phyloP scores from a whole-genome alignment of 352 stramenopile genomes.

The Nothophytophthora sp. region DNA sequence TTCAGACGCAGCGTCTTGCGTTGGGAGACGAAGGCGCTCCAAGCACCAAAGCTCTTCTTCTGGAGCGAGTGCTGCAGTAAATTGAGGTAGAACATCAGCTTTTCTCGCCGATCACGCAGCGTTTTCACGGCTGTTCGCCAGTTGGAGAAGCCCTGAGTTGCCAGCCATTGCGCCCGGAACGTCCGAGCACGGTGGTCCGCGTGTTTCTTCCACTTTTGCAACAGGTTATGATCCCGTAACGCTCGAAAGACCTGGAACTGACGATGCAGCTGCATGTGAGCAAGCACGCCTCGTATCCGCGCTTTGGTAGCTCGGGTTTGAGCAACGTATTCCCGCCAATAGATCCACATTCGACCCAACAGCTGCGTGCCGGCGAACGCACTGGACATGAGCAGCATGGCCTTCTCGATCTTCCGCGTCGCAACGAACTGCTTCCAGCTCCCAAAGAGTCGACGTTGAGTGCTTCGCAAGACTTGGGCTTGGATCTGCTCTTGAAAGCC shows the following conservation, averaged over 20 bases:
- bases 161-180: slow-evolving; percentile 1
- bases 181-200: neutral
- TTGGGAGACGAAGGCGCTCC: slow-evolving; percentile 24
- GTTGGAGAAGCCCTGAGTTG: slow-evolving; percentile 5
- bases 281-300: slow-evolving; percentile 24
- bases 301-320: slow-evolving; percentile 8
- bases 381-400: slow-evolving; percentile 27
- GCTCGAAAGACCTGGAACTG: slow-evolving; percentile 24
- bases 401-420: slow-evolving; percentile 27
- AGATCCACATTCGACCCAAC: slow-evolving; percentile 14
- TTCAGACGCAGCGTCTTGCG: slow-evolving; percentile 22
- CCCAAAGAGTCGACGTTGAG: slow-evolving; percentile 13
- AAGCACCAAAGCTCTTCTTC: slow-evolving; percentile 36
- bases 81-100: slow-evolving; percentile 34
- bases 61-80: slow-evolving; percentile 40
- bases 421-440: slow-evolving; percentile 34
- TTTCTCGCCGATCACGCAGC: slow-evolving; percentile 9
- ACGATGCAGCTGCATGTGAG: slow-evolving; percentile 23
- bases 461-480: slow-evolving; percentile 10
- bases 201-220: slow-evolving; percentile 9
- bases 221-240: slow-evolving; percentile 1
- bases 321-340: slow-evolving; percentile 21
- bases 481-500: slow-evolving; percentile 28
- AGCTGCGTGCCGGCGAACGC: slow-evolving; percentile 20
- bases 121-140: slow-evolving; percentile 18